Evolutionary conservation across 1,284 basidiomycete species (phyloP).

Genomic region (Thelephora terrestris): DNA sequence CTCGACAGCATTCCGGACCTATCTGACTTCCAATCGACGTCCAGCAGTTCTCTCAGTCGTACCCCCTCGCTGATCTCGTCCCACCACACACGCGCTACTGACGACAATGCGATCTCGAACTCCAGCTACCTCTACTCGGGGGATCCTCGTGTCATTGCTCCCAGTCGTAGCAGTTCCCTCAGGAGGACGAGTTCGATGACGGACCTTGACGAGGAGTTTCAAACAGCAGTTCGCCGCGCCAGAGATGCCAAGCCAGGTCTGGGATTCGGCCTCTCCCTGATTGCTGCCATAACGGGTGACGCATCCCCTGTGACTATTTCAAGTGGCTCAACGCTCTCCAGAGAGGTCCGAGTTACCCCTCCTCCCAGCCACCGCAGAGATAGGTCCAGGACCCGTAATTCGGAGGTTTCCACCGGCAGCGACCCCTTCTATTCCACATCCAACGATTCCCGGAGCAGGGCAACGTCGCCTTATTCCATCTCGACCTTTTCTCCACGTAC

Average conservation of each 20-base stretch:
- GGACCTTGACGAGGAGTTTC: slow-evolving; percentile 64
- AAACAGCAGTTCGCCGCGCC: slow-evolving; percentile 34
- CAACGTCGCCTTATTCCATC: slow-evolving; percentile 25
- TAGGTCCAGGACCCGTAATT: slow-evolving; percentile 24
- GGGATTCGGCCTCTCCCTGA: slow-evolving; percentile 34
- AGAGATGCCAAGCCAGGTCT: slow-evolving; percentile 34
- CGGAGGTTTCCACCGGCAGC: slow-evolving; percentile 27
- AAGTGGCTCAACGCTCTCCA: slow-evolving; percentile 41
- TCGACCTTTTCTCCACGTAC: slow-evolving; percentile 19
- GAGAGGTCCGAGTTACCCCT: slow-evolving; percentile 49
- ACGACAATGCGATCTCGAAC: slow-evolving; percentile 55
- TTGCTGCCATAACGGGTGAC: slow-evolving; percentile 28
- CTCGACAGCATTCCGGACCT: slow-evolving; percentile 56
- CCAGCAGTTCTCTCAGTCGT: slow-evolving; percentile 32
- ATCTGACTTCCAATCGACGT: slow-evolving; percentile 39
- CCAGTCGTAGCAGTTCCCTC: slow-evolving; percentile 47
- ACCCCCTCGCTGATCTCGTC: slow-evolving; percentile 42
- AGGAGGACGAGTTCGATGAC: slow-evolving; percentile 67
- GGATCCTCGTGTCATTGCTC: slow-evolving; percentile 56
- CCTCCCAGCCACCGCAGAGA: slow-evolving; percentile 39
- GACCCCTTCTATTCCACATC: slow-evolving; percentile 50
- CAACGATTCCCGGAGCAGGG: slow-evolving; percentile 22
- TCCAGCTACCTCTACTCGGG: slow-evolving; percentile 58
- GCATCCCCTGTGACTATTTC: slow-evolving; percentile 45
- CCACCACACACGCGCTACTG: slow-evolving; percentile 51